Conservation (phyloP, 1,284 basidiomycete species). For the Xanthoconium separans region DNA sequence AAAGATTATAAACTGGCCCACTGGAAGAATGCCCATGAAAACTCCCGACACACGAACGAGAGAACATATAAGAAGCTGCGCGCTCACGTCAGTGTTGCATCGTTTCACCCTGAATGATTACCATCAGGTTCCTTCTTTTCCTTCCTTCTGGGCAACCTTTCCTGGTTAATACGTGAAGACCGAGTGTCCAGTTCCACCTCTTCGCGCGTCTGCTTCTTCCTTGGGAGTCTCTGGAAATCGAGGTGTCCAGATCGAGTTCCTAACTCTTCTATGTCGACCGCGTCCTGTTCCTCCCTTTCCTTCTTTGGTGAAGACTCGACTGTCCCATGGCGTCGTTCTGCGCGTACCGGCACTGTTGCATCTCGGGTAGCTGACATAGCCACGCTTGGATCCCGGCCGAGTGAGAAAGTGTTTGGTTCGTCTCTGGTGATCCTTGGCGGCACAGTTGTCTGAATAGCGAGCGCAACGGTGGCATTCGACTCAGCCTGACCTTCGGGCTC, state of each 20-base stretch:
- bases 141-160: conserved; percentile 6
- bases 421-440: background rate
- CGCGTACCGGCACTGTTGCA: background rate
- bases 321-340: too few species aligned
- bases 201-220: background rate
- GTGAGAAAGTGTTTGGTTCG: background rate
- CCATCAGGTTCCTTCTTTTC: background rate
- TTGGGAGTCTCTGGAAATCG: background rate
- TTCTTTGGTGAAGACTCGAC: background rate
- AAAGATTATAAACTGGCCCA: too few species aligned
- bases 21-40: too few species aligned
- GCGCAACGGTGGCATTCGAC: background rate
- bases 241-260: background rate
- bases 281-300: background rate
- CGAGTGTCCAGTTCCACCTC: background rate
- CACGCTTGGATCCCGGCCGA: background rate
- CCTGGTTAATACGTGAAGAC: background rate
- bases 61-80: too few species aligned
- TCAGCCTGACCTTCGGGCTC: background rate
- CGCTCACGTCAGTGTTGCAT: background rate
- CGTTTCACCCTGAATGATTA: background rate
- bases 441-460: background rate
- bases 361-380: background rate
- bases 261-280: too few species aligned
- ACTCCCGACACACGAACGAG: too few species aligned